These are phyloP conservation scores for Fusarium sp. DNA, from an alignment of 2,329 filamentous ascomycete genomes.

Conservation along the genomic window DNA sequence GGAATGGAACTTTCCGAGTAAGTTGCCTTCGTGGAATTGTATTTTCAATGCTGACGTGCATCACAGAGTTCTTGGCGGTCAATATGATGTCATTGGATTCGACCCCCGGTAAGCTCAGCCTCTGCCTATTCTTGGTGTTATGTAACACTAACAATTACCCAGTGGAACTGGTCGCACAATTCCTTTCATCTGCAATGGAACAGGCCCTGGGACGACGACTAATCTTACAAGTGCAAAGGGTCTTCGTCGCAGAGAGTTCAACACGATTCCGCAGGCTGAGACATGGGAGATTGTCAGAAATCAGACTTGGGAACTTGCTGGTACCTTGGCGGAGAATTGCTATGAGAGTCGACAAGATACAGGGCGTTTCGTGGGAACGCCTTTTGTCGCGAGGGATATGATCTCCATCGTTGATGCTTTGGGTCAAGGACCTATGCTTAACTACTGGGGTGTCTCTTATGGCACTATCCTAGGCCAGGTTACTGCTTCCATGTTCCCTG, in stretches of 20 bases:
- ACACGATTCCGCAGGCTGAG: not conserved
- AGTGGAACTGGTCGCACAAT: slow-evolving; percentile 13
- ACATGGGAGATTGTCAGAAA: not conserved
- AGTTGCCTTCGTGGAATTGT: not conserved
- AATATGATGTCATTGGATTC: slow-evolving; percentile 20
- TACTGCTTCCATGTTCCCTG: slow-evolving; percentile 36
- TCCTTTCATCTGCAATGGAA: not conserved
- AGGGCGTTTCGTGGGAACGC: slow-evolving; percentile 44
- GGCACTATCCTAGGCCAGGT: slow-evolving; percentile 31
- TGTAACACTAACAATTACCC: not conserved
- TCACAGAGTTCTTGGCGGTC: slow-evolving; percentile 17
- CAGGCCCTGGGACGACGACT: accelerated
- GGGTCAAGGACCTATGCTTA: slow-evolving; percentile 45
- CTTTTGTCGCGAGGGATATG: slow-evolving; percentile 49
- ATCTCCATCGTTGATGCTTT: slow-evolving; percentile 47
- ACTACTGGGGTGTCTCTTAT: slow-evolving; percentile 47
- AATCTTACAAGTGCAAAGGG: not conserved
- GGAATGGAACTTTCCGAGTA: not conserved
- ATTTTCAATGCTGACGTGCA: not conserved
- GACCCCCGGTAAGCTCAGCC: not conserved
- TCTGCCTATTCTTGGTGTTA: accelerated
- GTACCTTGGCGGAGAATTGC: slow-evolving; percentile 23
- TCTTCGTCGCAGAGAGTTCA: not conserved
- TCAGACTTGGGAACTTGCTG: not conserved
- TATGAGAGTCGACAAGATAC: slow-evolving; percentile 24